Conservation (phyloP, 306 rosid genomes). For the Quercus wislizeni region DNA sequence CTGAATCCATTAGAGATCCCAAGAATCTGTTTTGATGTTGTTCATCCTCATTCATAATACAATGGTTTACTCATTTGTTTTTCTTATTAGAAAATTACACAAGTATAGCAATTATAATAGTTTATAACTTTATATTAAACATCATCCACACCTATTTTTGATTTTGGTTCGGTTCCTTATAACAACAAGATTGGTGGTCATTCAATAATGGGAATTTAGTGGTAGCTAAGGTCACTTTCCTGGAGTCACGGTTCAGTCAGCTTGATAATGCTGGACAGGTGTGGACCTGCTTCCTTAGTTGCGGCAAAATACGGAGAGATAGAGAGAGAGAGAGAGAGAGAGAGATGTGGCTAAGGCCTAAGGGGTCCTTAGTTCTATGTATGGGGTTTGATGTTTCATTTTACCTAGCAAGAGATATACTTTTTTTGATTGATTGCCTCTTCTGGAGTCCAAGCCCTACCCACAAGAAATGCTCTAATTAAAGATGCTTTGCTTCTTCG, state of each 20-base stretch:
- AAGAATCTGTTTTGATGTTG: conserved; percentile 33
- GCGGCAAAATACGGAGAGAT: conserved; percentile 11
- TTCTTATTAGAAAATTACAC: too few relatives aligned
- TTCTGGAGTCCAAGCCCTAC: conserved; percentile 31
- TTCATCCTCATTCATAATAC: not conserved
- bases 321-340: conserved; percentile 10
- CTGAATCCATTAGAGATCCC: conserved; percentile 36
- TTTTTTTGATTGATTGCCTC: conserved; percentile 33
- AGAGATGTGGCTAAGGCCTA: conserved; percentile 23
- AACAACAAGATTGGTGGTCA: not conserved
- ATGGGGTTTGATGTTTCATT: conserved; percentile 19
- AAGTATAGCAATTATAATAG: too few relatives aligned
- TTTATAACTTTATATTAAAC: not conserved
- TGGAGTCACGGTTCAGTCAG: not conserved
- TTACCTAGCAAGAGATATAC: conserved; percentile 4
- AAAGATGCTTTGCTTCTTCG: conserved; percentile 64
- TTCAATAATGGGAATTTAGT: not conserved
- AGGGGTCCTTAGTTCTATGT: conserved; percentile 17
- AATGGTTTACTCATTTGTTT: too few relatives aligned
- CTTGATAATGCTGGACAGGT: conserved; percentile 30
- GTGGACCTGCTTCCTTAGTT: conserved; percentile 41
- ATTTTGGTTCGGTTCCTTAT: not conserved
- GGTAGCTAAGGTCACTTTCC: not conserved
- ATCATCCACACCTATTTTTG: not conserved
- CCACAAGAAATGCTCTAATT: conserved; percentile 18